A percentile compares a stretch with the other conserved stretches of the same genome.
Evolutionary conservation across 116 monocot genomes (phyloP).

Genomic region (Trichopus zeylanicus): DNA sequence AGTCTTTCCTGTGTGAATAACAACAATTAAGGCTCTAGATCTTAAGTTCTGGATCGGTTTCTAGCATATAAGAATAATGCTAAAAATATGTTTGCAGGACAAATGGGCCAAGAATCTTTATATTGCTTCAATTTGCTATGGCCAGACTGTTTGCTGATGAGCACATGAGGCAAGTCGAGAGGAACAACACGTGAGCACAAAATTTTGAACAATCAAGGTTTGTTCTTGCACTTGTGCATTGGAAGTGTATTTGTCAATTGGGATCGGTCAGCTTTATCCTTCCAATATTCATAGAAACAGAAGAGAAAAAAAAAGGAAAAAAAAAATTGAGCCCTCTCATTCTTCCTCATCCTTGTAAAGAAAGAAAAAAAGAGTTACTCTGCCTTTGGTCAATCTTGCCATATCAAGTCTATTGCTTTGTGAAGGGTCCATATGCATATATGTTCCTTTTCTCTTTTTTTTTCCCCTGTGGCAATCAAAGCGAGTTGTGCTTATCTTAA

Average conservation of each 20-base stretch:
- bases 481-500: background rate
- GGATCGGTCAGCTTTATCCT: background rate
- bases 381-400: background rate
- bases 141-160: conserved; percentile 50
- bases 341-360: background rate
- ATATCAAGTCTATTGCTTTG: background rate
- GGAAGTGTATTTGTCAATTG: background rate
- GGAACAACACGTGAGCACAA: background rate
- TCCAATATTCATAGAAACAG: background rate
- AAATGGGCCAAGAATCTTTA: conserved; percentile 79
- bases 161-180: background rate
- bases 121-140: conserved; percentile 62
- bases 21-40: no score
- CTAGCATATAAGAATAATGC: background rate
- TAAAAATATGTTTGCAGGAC: conserved; percentile 27
- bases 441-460: background rate
- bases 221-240: background rate
- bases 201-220: conserved; percentile 9
- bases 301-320: background rate
- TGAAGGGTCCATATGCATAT: conserved; percentile 2
- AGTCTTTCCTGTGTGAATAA: no score
- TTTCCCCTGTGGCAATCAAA: background rate
- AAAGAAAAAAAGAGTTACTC: background rate
- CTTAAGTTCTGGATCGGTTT: background rate
- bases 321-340: background rate